A percentile compares a stretch with the other conserved stretches of the same genome.
phyloP scores from a whole-genome alignment of 192 early-diverging fungal genomes.

The Backusella tuberculispora region DNA sequence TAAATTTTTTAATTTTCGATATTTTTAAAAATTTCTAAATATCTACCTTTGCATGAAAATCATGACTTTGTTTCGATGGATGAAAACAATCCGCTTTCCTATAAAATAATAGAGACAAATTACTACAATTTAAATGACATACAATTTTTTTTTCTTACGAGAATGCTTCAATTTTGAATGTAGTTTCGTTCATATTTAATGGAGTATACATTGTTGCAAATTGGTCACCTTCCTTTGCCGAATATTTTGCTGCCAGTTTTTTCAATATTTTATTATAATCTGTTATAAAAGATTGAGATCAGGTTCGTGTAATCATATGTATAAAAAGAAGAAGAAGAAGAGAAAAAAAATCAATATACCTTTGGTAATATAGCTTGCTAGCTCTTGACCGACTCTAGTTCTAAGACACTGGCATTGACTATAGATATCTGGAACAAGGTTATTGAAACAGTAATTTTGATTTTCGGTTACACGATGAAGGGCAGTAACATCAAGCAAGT shows the following conservation, averaged over 20 bases:
- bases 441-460: not conserved
- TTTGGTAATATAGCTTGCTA: not conserved
- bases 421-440: not conserved
- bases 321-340: not conserved
- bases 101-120: not conserved
- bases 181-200: not conserved
- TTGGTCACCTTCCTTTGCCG: not conserved
- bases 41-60: not conserved
- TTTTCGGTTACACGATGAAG: not conserved
- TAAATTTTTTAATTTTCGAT: too few species aligned
- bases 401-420: not conserved
- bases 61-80: not conserved
- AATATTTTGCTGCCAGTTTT: not conserved
- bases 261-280: not conserved
- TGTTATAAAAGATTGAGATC: not conserved
- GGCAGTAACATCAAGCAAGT: not conserved
- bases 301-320: too few species aligned
- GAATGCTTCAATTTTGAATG: not conserved
- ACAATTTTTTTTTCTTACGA: not conserved
- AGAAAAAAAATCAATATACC: not conserved
- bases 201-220: constrained; percentile 3
- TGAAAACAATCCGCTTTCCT: not conserved
- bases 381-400: not conserved
- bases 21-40: too few species aligned
- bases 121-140: not conserved